Conservation (phyloP, 768 basidiomycete genomes). For the Termitomyces heimii region DNA sequence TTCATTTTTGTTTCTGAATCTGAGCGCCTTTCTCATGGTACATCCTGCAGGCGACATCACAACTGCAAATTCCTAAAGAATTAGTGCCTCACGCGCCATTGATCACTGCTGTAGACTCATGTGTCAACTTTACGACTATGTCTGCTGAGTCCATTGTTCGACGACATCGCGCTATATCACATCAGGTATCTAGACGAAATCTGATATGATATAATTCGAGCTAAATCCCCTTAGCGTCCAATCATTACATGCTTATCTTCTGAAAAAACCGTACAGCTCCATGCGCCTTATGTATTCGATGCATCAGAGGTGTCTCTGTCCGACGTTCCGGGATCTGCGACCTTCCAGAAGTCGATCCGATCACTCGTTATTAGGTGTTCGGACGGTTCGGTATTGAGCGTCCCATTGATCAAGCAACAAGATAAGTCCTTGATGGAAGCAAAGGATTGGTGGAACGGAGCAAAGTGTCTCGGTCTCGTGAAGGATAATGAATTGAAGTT, state of each 20-base stretch:
- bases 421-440: conserved; percentile 48
- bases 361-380: conserved; percentile 53
- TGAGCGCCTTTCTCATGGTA: background rate
- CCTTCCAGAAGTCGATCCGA: conserved; percentile 31
- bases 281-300: conserved; percentile 21
- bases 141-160: conserved; percentile 50
- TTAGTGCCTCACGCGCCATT: conserved; percentile 47
- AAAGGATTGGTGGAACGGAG: conserved; percentile 79
- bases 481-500: conserved; percentile 14
- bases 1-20: background rate
- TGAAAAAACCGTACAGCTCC: conserved; percentile 36
- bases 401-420: conserved; percentile 56
- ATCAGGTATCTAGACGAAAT: conserved; percentile 43
- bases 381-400: conserved; percentile 41
- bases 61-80: conserved; percentile 36
- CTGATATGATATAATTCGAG: background rate
- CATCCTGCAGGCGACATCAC: conserved; percentile 38
- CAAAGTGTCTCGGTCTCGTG: conserved; percentile 24
- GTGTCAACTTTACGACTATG: conserved; percentile 52
- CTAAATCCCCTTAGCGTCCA: conserved; percentile 20
- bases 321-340: conserved; percentile 33
- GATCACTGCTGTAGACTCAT: conserved; percentile 47
- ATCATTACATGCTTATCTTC: conserved; percentile 26
- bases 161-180: conserved; percentile 57
- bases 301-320: conserved; percentile 6